phyloP scores from a whole-genome alignment of 768 basidiomycete genomes.

The Symmetrospora coprosmae region DNA sequence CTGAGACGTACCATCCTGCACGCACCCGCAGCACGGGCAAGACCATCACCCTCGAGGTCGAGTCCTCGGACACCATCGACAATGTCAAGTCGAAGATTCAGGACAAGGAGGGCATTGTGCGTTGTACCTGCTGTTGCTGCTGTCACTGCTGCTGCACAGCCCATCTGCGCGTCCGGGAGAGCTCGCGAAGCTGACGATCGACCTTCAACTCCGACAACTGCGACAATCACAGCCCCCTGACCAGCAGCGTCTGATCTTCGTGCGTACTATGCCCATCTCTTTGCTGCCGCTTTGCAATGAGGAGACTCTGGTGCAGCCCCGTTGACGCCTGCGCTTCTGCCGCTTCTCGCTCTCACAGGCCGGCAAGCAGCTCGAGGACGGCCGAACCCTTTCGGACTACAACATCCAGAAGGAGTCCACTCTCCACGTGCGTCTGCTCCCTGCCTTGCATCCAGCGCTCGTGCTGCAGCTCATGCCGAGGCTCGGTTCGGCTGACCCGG shows the following conservation, averaged over 20 bases:
- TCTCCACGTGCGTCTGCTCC: conserved; percentile 75
- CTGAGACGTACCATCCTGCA: too few species aligned
- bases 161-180: background rate
- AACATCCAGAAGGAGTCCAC: conserved; percentile 66
- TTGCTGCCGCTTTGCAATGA: too few species aligned
- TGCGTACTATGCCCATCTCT: too few species aligned
- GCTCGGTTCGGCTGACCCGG: background rate
- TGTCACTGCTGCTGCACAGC: background rate
- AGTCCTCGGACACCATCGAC: conserved; percentile 84
- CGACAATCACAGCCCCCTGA: conserved; percentile 52
- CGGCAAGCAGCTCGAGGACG: conserved; percentile 98
- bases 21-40: conserved; percentile 42
- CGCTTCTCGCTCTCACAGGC: conserved; percentile 39
- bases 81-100: conserved; percentile 91
- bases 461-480: background rate
- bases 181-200: background rate
- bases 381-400: conserved; percentile 73
- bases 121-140: background rate
- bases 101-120: conserved; percentile 70
- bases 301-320: too few species aligned
- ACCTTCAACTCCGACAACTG: background rate
- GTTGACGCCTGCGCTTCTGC: too few species aligned
- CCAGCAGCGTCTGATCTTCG: conserved; percentile 74
- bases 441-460: background rate
- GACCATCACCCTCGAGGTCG: conserved; percentile 59